A percentile compares a stretch with the other conserved stretches of the same genome.
These are phyloP conservation scores for Hericium erinaceus DNA, from an alignment of 768 basidiomycete species.

Conservation along the genomic window DNA sequence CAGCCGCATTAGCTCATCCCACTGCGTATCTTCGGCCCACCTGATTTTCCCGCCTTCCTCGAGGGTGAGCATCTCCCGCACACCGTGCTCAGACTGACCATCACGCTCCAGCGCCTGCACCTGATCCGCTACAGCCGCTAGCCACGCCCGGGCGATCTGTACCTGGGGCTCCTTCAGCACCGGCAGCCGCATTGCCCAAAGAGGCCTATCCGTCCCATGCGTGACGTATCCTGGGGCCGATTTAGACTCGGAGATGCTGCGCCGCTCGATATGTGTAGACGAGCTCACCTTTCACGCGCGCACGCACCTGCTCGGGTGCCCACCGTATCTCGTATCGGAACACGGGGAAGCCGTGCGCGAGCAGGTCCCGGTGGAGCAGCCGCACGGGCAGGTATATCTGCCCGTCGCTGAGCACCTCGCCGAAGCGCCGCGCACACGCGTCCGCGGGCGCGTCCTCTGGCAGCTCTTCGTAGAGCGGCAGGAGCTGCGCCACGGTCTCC, in stretches of 20 bases:
- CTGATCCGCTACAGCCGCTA: conserved; percentile 40
- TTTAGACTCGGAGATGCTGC: neutral
- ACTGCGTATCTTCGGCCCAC: conserved; percentile 48
- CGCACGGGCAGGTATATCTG: conserved; percentile 65
- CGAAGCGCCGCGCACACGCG: conserved; percentile 40
- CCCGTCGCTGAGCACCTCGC: conserved; percentile 48
- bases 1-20: conserved; percentile 39
- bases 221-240: conserved; percentile 50
- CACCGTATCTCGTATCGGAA: conserved; percentile 62
- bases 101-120: conserved; percentile 30
- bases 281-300: conserved; percentile 38
- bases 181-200: conserved; percentile 55
- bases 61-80: conserved; percentile 36
- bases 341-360: conserved; percentile 47
- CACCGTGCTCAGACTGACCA: conserved; percentile 15
- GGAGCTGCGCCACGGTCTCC: conserved; percentile 35
- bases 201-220: conserved; percentile 52
- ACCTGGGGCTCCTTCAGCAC: conserved; percentile 37
- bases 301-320: conserved; percentile 47
- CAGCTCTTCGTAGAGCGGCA: conserved; percentile 34
- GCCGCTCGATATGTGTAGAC: neutral
- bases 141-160: conserved; percentile 44
- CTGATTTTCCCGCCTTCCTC: conserved; percentile 38
- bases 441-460: conserved; percentile 31
- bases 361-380: conserved; percentile 51